Evolutionary conservation across 108 stramenopile genomes (phyloP).

Genomic region (Fistulifera pelliculosa): DNA sequence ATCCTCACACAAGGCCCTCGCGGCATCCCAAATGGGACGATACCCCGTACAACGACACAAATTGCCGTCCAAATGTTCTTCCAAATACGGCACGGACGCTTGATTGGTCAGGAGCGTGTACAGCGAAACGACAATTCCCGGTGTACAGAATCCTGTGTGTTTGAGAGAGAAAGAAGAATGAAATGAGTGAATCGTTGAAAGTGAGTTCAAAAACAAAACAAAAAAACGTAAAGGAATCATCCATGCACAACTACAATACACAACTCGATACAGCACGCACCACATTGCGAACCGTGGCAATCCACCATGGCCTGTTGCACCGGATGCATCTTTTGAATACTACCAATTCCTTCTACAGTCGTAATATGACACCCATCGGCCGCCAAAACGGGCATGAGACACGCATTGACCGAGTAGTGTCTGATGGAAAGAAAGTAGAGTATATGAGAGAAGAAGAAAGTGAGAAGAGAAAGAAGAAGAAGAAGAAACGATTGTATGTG

Average conservation of each 20-base stretch:
- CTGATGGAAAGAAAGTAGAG: no score
- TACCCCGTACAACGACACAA: conserved; percentile 95
- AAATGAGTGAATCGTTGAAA: no score
- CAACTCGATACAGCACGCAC: no score
- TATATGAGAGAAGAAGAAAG: neutral
- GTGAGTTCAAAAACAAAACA: no score
- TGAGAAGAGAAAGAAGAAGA: neutral
- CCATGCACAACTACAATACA: no score
- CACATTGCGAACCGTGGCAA: conserved; percentile 93
- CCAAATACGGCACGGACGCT: conserved; percentile 36
- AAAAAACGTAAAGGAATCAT: no score
- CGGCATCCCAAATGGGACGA: conserved; percentile 95
- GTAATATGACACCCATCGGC: conserved; percentile 84
- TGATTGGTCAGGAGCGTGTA: conserved; percentile 77
- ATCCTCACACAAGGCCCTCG: conserved; percentile 57
- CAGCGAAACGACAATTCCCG: conserved; percentile 89
- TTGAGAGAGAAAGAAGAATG: no score
- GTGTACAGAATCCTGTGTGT: conserved; percentile 96
- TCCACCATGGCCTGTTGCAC: conserved; percentile 89
- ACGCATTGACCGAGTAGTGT: conserved; percentile 82
- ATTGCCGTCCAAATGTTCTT: conserved; percentile 93
- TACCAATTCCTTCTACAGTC: conserved; percentile 88
- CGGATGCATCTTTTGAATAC: conserved; percentile 72
- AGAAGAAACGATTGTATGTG: neutral
- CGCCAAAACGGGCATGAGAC: conserved; percentile 83